Evolutionary conservation across 805 yeast genomes (phyloP), one percentile per base, ranked within the genome.

Genomic region (Candida succiphila): DNA sequence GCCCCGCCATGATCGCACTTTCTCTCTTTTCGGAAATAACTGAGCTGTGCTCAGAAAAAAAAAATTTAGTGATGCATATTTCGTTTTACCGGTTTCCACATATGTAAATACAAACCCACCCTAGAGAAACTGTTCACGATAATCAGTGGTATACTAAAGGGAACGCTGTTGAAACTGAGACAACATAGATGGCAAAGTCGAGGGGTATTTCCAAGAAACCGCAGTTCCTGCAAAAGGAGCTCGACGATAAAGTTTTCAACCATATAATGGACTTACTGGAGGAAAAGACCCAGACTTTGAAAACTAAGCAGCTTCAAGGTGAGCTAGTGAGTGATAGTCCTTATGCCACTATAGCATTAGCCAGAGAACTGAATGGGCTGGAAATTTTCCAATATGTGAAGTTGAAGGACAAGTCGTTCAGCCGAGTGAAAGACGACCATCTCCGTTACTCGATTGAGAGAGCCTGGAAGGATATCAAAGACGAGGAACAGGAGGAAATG

Each of bases 371-470:
- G 31, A 61, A 57, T 8, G 48, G 60, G 2, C 42, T 58, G 7
- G 82, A 79, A 35, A 67, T 78, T 2, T 46, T 75, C n/a, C 60
- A 65, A 8, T 76, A 65, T 38, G 75, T 76, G 13, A 85, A 80
- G 45, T 53, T 64, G 22, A 74, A 76, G 31, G 95, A 86, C 40
- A 58, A 75, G 25, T 70, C 78, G 22, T 61, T 87, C 44, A 68
- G 72, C 37, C 61, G 96, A 38, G 74, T 77, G 45, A 88, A 87
- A 52, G 74, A 73, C 37, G 69, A 65, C 7, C 56, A 69, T 8
- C 54, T 88, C 34, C 79, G 75, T 40, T 74, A 75, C 42, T 65
- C 83, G 4, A 69, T 85, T 3, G 82, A 75, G 21, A 66, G 70
- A 25, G 77, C 76, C 0, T 61, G 80, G 49, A 58, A 61, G 27